These are phyloP conservation scores for Suillus subluteus DNA, from an alignment of 768 basidiomycete genomes.

Conservation along the genomic window DNA sequence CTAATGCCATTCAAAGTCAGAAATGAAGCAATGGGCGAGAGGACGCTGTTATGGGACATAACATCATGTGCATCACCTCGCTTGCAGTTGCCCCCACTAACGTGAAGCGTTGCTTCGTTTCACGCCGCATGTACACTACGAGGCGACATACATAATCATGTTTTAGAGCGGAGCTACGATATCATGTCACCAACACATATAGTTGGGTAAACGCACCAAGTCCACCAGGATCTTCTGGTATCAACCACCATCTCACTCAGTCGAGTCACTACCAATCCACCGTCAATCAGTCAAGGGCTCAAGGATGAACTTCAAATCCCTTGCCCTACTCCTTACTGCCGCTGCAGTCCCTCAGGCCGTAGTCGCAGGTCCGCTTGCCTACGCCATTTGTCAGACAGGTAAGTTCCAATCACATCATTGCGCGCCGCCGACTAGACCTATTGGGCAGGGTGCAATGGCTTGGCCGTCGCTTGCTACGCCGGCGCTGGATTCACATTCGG, in stretches of 20 bases:
- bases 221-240: not conserved
- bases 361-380: constrained; percentile 23
- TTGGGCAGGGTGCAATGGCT: constrained; percentile 26
- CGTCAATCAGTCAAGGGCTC: no score
- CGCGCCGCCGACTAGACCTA: not conserved
- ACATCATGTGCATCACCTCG: not conserved
- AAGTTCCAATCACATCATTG: not conserved
- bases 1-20: not conserved
- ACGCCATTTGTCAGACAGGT: constrained; percentile 31
- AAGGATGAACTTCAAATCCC: constrained; percentile 31
- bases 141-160: not conserved
- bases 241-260: not conserved
- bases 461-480: constrained; percentile 26
- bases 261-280: not conserved
- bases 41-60: not conserved
- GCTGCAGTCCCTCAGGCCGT: constrained; percentile 14
- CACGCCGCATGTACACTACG: not conserved
- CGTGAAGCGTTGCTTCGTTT: not conserved
- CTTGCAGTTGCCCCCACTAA: not conserved
- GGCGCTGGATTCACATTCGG: constrained; percentile 31
- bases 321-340: constrained; percentile 20
- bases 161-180: not conserved
- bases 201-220: not conserved
- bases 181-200: not conserved
- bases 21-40: not conserved